Evolutionary conservation across 257 asterid genomes (phyloP).

Genomic region (Primulina huaijiensis): DNA sequence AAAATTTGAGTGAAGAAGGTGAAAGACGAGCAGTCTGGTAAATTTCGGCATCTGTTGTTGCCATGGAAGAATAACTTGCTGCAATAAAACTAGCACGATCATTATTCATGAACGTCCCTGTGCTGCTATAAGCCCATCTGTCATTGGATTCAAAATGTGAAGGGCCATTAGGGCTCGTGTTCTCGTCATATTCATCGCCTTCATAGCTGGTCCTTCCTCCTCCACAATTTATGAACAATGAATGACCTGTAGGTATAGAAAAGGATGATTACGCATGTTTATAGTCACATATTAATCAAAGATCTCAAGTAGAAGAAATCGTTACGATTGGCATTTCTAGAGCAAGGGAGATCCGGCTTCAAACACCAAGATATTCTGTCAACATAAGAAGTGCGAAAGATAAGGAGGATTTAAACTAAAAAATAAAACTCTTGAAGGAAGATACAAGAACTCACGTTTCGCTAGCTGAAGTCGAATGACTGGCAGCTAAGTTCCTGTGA

Average conservation of each 20-base stretch:
- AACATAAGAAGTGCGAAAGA: conserved; percentile 10
- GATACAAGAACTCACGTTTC: conserved; percentile 52
- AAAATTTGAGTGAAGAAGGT: conserved; percentile 70
- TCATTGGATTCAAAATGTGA: conserved; percentile 42
- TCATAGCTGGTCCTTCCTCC: conserved; percentile 43
- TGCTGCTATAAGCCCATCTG: conserved; percentile 83
- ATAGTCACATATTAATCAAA: conserved; percentile 1
- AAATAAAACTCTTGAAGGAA: conserved; percentile 1
- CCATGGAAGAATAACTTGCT: conserved; percentile 29
- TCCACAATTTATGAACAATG: conserved; percentile 80
- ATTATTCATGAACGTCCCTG: conserved; percentile 46
- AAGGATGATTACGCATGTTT: conserved; percentile 13
- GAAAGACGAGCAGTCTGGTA: conserved; percentile 77
- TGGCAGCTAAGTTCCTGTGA: conserved; percentile 75
- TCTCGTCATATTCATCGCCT: conserved; percentile 58
- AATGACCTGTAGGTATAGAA: conserved; percentile 42
- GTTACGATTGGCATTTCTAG: conserved; percentile 46
- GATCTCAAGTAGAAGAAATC: background rate
- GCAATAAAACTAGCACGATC: conserved; percentile 15
- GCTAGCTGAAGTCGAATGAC: conserved; percentile 50
- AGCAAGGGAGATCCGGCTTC: conserved; percentile 65
- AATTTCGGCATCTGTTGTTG: conserved; percentile 32
- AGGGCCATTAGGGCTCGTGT: conserved; percentile 45
- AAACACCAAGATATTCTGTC: conserved; percentile 66
- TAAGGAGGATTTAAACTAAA: background rate